A percentile compares a stretch with the other conserved stretches of the same genome.
Evolutionary conservation across 2,329 filamentous ascomycete genomes (phyloP).

Genomic region (Orbilia ellipsospora): DNA sequence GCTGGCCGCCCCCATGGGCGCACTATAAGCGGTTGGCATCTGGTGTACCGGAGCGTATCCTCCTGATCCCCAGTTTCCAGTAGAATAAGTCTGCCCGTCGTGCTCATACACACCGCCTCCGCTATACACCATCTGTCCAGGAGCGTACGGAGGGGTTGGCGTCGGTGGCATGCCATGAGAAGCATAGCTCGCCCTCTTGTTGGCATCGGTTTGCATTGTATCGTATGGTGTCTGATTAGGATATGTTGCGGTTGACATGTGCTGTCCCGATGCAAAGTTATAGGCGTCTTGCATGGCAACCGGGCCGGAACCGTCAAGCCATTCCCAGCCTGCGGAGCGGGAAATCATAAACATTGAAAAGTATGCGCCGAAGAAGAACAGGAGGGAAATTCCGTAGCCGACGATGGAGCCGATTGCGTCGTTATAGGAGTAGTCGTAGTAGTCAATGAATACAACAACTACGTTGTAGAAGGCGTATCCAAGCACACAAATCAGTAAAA

Average conservation of each 20-base stretch:
- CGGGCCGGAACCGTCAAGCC: slow-evolving; percentile 12
- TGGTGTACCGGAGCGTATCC: slow-evolving; percentile 43
- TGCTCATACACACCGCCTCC: slow-evolving; percentile 39
- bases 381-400: slow-evolving; percentile 21
- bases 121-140: slow-evolving; percentile 33
- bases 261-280: background rate
- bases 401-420: slow-evolving; percentile 6
- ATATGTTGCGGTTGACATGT: background rate
- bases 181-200: slow-evolving; percentile 35
- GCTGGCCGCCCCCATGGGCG: slow-evolving; percentile 39
- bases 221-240: slow-evolving; percentile 25
- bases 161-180: slow-evolving; percentile 25
- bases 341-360: slow-evolving; percentile 46
- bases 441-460: slow-evolving; percentile 14
- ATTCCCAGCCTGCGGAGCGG: slow-evolving; percentile 39
- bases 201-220: slow-evolving; percentile 28
- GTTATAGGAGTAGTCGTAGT: background rate
- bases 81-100: slow-evolving; percentile 25
- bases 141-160: slow-evolving; percentile 35
- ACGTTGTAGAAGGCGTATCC: slow-evolving; percentile 33
- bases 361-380: slow-evolving; percentile 39
- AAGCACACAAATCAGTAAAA: slow-evolving; percentile 32
- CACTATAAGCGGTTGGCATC: slow-evolving; percentile 30
- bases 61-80: slow-evolving; percentile 16
- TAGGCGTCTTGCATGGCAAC: slow-evolving; percentile 18